Evolutionary conservation across 139 green algal species (phyloP).

Genomic region (Coccomyxa sp.): DNA sequence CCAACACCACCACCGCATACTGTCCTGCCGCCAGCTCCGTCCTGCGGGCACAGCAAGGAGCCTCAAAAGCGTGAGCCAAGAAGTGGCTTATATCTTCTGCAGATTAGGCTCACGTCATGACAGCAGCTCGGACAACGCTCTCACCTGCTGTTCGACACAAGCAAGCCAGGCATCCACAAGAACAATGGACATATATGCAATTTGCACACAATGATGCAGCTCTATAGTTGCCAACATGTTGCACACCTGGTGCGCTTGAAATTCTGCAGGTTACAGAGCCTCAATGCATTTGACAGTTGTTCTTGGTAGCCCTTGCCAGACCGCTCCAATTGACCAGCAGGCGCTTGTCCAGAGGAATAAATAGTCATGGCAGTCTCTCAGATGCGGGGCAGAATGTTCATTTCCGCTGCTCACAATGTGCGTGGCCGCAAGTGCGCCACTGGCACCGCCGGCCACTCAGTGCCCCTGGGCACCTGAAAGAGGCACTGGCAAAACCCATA

Average conservation of each 20-base stretch:
- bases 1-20: neutral
- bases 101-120: too few species aligned
- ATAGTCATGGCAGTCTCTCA: slow-evolving; percentile 94
- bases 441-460: slow-evolving; percentile 87
- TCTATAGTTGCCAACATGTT: neutral
- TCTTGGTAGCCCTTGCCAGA: slow-evolving; percentile 91
- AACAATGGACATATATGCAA: too few species aligned
- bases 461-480: slow-evolving; percentile 69
- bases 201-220: too few species aligned
- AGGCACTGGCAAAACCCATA: too few species aligned
- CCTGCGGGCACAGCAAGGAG: neutral
- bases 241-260: slow-evolving; percentile 70
- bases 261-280: slow-evolving; percentile 92
- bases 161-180: too few species aligned
- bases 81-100: too few species aligned
- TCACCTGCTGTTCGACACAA: too few species aligned
- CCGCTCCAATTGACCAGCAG: slow-evolving; percentile 95
- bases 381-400: slow-evolving; percentile 99
- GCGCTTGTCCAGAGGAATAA: slow-evolving; percentile 98
- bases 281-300: slow-evolving; percentile 85
- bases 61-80: too few species aligned
- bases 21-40: neutral
- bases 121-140: too few species aligned
- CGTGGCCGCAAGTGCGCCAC: slow-evolving; percentile 94
- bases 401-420: slow-evolving; percentile 83